Conservation (phyloP, 2,329 filamentous ascomycete species). For the Pezicula neosporulosa region DNA sequence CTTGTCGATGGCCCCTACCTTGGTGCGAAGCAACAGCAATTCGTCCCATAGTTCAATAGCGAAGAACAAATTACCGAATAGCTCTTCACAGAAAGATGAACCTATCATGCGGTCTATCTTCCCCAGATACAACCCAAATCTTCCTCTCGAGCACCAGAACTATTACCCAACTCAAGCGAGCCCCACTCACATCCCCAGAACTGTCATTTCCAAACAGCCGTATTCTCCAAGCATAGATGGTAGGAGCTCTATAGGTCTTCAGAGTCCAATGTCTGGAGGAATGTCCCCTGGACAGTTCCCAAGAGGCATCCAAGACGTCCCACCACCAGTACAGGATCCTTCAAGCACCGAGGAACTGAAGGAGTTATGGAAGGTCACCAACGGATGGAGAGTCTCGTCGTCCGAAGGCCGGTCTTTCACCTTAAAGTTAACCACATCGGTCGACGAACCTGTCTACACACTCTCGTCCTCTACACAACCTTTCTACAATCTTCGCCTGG, state of each 20-base stretch:
- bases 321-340: conserved; percentile 19
- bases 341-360: conserved; percentile 54
- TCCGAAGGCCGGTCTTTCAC: conserved; percentile 58
- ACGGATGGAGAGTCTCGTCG: conserved; percentile 63
- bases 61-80: conserved; percentile 39
- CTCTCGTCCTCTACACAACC: conserved; percentile 59
- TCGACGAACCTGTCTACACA: conserved; percentile 63
- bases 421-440: conserved; percentile 51
- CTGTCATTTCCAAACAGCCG: conserved; percentile 62
- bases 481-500: conserved; percentile 63
- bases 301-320: conserved; percentile 22
- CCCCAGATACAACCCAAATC: conserved; percentile 66
- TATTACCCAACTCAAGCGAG: conserved; percentile 67
- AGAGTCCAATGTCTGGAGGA: conserved; percentile 22
- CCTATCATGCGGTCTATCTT: conserved; percentile 68
- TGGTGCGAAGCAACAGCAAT: conserved; percentile 46
- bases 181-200: conserved; percentile 59
- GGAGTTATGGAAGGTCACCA: conserved; percentile 65
- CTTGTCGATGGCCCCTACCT: conserved; percentile 46
- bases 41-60: conserved; percentile 54
- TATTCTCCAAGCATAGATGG: conserved; percentile 40
- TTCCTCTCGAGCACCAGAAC: conserved; percentile 63
- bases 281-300: conserved; percentile 22
- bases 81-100: conserved; percentile 23
- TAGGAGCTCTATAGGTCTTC: conserved; percentile 21